Evolutionary conservation across 768 basidiomycete genomes (phyloP), one percentile per base, ranked within the genome.

Genomic region (Brasilioporus rufonigricans): DNA sequence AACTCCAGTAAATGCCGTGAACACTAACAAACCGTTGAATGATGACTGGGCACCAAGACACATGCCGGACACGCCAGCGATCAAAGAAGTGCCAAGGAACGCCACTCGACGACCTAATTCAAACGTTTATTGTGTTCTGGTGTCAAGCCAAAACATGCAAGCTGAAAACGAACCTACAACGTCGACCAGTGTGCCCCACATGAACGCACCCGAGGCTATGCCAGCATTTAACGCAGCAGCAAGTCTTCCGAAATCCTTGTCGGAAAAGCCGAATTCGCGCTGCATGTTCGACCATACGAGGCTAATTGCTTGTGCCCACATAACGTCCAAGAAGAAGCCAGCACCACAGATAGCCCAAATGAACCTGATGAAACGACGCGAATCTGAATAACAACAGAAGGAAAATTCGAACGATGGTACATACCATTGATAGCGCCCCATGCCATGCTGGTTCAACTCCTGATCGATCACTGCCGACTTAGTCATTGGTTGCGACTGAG

Each of bases 381-480:
- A 19, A 33, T n/a, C n/a, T n/a, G n/a, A n/a, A n/a, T n/a, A n/a
- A n/a, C n/a, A n/a, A n/a, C n/a, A n/a, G n/a, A n/a, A n/a, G n/a
- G n/a, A n/a, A n/a, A n/a, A n/a, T n/a, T n/a, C 26, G 11, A 21
- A 18, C 0, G 10, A 39, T 4, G 2, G 39, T 5, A n/a, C 48
- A 23, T 19, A 61, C 61, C 60, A 62, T 44, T 62, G 61, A 39
- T 62, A 62, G 21, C 44, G 56, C 6, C 53, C 44, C 56, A 58
- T 62, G 7, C 60, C 61, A 36, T 55, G 21, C 5, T 16, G 50
- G 41, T 61, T 54, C n/a, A 62, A 47, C 16, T 61, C 59, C 0
- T 41, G 24, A 24, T 62, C 56, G 2, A 61, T 58, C 40, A 61
- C 18, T 7, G 44, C 43, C 1, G 50, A 54, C 48, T 58, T 62